Evolutionary conservation across 2,329 filamentous ascomycete species (phyloP).

Genomic region (Aurifilum marmelostoma): DNA sequence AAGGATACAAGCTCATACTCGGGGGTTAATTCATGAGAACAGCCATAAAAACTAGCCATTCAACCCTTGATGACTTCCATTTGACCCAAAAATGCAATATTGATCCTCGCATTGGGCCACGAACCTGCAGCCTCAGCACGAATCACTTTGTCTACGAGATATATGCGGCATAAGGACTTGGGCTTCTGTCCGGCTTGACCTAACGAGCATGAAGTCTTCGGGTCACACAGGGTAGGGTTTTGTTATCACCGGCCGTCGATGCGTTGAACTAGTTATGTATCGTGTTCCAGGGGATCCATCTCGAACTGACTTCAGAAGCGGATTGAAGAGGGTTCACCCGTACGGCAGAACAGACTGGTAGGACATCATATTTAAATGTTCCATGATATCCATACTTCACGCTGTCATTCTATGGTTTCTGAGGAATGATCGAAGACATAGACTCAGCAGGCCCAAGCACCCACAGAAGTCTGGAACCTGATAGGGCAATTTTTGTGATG

Average conservation of each 20-base stretch:
- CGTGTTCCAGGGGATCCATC: neutral
- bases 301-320: neutral
- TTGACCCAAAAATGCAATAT: too few species aligned
- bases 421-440: neutral
- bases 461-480: too few species aligned
- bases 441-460: neutral
- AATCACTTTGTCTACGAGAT: too few species aligned
- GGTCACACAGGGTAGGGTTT: neutral
- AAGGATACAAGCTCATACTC: neutral
- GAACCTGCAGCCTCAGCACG: too few species aligned
- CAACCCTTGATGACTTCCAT: too few species aligned
- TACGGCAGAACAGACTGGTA: too few species aligned
- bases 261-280: neutral
- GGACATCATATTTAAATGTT: too few species aligned
- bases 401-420: neutral
- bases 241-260: neutral
- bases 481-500: too few species aligned
- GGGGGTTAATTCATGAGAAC: too few species aligned
- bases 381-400: neutral
- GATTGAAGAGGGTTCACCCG: neutral
- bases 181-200: neutral
- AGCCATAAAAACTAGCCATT: too few species aligned
- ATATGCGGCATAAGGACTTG: neutral
- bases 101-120: too few species aligned
- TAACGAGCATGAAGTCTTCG: neutral